phyloP scores from a whole-genome alignment of 2,329 filamentous ascomycete species.

The Cladosporium austrohemisphaericum region DNA sequence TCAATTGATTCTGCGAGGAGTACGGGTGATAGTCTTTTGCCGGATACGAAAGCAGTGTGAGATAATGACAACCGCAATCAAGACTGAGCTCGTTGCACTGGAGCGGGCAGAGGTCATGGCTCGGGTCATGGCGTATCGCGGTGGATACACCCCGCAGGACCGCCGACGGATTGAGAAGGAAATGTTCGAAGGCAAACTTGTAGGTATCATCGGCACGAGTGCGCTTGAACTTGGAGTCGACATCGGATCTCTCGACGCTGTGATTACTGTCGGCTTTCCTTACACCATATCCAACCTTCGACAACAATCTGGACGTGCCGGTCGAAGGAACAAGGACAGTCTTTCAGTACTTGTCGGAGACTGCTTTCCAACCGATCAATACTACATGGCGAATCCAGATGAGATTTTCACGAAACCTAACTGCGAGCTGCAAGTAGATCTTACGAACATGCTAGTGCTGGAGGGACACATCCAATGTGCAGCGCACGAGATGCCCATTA shows the following conservation, averaged over 20 bases:
- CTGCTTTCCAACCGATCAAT: conserved; percentile 84
- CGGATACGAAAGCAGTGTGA: conserved; percentile 86
- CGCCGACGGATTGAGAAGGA: conserved; percentile 83
- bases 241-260: conserved; percentile 89
- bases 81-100: conserved; percentile 68
- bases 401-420: conserved; percentile 92
- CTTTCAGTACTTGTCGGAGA: conserved; percentile 87
- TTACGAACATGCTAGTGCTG: conserved; percentile 84
- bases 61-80: conserved; percentile 73
- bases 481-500: conserved; percentile 89
- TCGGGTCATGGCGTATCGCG: conserved; percentile 90
- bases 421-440: conserved; percentile 80
- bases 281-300: conserved; percentile 92
- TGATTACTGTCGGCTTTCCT: conserved; percentile 89
- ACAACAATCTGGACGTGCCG: conserved; percentile 91
- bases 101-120: conserved; percentile 71
- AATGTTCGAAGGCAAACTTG: conserved; percentile 93
- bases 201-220: conserved; percentile 90
- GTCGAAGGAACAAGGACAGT: conserved; percentile 87
- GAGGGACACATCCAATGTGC: conserved; percentile 96
- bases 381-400: conserved; percentile 95
- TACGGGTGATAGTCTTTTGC: conserved; percentile 90
- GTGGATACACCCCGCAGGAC: conserved; percentile 90
- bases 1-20: conserved; percentile 80
- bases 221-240: conserved; percentile 92